These are phyloP conservation scores for Bimuria novae-zelandiae DNA, from an alignment of 2,329 filamentous ascomycete species.

Conservation along the genomic window DNA sequence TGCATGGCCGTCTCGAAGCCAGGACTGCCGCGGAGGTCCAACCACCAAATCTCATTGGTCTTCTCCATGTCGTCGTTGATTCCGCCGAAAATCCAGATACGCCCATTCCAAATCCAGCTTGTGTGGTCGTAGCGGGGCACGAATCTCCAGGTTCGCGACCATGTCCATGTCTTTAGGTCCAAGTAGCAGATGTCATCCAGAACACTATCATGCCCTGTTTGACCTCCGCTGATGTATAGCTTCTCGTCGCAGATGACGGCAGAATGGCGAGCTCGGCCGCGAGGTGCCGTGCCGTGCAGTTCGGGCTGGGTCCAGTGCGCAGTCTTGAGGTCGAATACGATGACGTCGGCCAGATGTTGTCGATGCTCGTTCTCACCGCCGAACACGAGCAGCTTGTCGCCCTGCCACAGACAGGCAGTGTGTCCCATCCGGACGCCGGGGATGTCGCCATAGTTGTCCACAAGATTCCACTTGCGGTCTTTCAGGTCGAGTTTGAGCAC, in stretches of 20 bases:
- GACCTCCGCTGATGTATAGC: conserved; percentile 92
- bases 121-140: conserved; percentile 94
- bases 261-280: conserved; percentile 89
- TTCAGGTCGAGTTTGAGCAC: conserved; percentile 86
- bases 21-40: conserved; percentile 89
- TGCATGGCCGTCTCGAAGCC: conserved; percentile 75
- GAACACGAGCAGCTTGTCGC: conserved; percentile 94
- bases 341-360: conserved; percentile 92
- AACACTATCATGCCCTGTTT: conserved; percentile 91
- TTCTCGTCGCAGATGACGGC: conserved; percentile 96
- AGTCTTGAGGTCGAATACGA: conserved; percentile 92
- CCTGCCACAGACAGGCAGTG: conserved; percentile 91
- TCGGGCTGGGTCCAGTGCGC: conserved; percentile 95
- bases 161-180: conserved; percentile 95
- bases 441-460: conserved; percentile 98
- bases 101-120: conserved; percentile 88
- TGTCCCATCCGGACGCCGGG: conserved; percentile 97
- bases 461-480: conserved; percentile 89
- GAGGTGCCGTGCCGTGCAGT: conserved; percentile 80
- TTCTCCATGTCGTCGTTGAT: conserved; percentile 97
- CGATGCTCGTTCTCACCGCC: conserved; percentile 98
- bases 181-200: conserved; percentile 96
- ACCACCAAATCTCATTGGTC: conserved; percentile 94
- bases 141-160: conserved; percentile 95
- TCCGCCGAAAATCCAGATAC: conserved; percentile 95